Conservation (phyloP, 1,139 yeast species). For the Debaryomycetaceae sp. region DNA sequence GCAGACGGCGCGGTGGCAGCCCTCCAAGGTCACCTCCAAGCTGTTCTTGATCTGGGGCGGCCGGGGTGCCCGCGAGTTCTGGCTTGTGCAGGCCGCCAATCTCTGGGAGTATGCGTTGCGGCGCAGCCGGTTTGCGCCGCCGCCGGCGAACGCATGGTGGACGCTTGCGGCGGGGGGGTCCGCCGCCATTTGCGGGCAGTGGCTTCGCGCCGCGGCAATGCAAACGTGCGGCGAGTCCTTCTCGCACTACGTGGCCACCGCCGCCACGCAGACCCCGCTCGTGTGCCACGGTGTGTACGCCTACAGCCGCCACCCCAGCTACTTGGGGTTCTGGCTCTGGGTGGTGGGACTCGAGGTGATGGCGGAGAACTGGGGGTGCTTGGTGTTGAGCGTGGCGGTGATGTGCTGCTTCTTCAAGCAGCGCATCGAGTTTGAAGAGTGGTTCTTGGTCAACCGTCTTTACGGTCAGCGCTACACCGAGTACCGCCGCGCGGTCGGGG, state of each 20-base stretch:
- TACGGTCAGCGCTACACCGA: constrained; percentile 26
- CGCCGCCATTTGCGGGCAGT: constrained; percentile 3
- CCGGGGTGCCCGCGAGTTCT: constrained; percentile 30
- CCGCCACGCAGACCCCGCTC: constrained; percentile 11
- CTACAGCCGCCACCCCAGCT: constrained; percentile 36
- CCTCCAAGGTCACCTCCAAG: constrained; percentile 19
- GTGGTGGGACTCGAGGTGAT: constrained; percentile 31
- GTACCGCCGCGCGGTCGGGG: constrained; percentile 22
- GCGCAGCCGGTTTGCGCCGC: constrained; percentile 6
- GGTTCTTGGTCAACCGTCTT: constrained; percentile 22
- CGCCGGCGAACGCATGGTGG: constrained; percentile 1
- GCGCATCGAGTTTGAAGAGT: constrained; percentile 36
- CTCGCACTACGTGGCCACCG: constrained; percentile 23
- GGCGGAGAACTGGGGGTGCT: constrained; percentile 21
- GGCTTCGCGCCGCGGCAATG: constrained; percentile 28
- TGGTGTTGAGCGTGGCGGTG: constrained; percentile 16
- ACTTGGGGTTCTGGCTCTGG: constrained; percentile 38
- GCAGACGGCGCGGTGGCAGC: constrained; percentile 24
- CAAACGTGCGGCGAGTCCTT: constrained; percentile 34
- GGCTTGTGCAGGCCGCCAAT: constrained; percentile 25
- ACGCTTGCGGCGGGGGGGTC: constrained; percentile 2
- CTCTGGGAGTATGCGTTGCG: constrained; percentile 21
- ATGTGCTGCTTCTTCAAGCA: constrained; percentile 27
- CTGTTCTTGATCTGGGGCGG: constrained; percentile 38
- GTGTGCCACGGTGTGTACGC: constrained; percentile 31